Base-by-base conservation (phyloP, 805 yeast species). In the Diddensiella santjacobensis region DNA sequence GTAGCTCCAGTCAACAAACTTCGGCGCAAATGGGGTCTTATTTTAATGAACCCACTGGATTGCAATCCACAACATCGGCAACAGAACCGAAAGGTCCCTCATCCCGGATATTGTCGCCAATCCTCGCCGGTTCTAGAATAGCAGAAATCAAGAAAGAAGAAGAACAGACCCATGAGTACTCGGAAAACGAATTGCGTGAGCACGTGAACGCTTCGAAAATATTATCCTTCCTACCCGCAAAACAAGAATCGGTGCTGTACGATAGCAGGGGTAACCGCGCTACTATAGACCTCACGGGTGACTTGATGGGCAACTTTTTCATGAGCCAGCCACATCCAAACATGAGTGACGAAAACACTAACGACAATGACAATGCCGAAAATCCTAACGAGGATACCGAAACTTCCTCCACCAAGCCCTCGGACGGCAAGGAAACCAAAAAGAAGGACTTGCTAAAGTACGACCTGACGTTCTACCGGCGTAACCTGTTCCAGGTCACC, bases 381-480 rank as follows among this genome's bases (percentile, higher is more conserved):
- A 11, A 15, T 24, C 39, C 17, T 17, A 40, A 44, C 17, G 19
- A 6, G 13, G 10, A 22, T 3, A 23, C 29, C 4, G 15, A 17
- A 2, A 18, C 15, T 13, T 19, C 44, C 4, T 17, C 45, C 3
- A 15, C 40, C 2, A 15, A 40, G 10, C 42, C 42, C 3, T 17
- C 44, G 13, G 40, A 29, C 15, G 15, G 40, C 8, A 22, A 24
- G 4, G 17, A 39, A 8, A 22, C 17, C 22, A 40, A 37, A 26
- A 8, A 29, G 23, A 29, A 42, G 19, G 48, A 45, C 33, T 42
- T 52, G 3, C 19, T 30, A 30, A 47, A 48, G 36, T 57, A 55
- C 37, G 62, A 59, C 22, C 51, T 60, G 30, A 59, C 62, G 5
- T 58, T 60, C 39, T 59, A 59, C 42, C 52, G 63, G 5, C 47